phyloP scores from a whole-genome alignment of 768 basidiomycete genomes.

The Scleroderma citrinum region DNA sequence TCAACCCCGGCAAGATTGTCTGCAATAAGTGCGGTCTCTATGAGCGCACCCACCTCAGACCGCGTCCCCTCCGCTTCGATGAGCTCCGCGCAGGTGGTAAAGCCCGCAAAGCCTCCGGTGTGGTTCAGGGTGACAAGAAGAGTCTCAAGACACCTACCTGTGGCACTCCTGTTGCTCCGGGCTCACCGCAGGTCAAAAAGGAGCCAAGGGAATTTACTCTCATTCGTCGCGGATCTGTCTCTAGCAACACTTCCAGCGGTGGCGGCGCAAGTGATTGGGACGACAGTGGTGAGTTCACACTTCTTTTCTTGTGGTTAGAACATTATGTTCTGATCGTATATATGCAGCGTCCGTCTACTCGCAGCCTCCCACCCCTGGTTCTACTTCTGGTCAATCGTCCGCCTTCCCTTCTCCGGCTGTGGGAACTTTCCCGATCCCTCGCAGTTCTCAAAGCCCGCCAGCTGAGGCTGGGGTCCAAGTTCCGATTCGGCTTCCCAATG shows the following conservation, averaged over 20 bases:
- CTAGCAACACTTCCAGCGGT: slow-evolving; percentile 46
- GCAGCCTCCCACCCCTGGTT: slow-evolving; percentile 30
- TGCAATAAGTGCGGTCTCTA: slow-evolving; percentile 94
- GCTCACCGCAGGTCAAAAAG: slow-evolving; percentile 50
- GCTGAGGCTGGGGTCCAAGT: slow-evolving; percentile 40
- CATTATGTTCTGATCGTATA: background rate
- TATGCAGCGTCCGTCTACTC: slow-evolving; percentile 28
- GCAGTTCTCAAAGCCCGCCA: slow-evolving; percentile 45
- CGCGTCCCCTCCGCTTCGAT: slow-evolving; percentile 80
- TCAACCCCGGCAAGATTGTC: slow-evolving; percentile 88
- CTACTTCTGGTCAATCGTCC: slow-evolving; percentile 55
- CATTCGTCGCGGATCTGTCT: slow-evolving; percentile 57
- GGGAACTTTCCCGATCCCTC: slow-evolving; percentile 54
- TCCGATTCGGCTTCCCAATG: slow-evolving; percentile 65
- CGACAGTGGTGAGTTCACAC: slow-evolving; percentile 54
- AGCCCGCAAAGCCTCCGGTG: slow-evolving; percentile 46
- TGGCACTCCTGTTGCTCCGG: slow-evolving; percentile 31
- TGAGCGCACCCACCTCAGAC: slow-evolving; percentile 81
- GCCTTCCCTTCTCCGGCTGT: slow-evolving; percentile 63
- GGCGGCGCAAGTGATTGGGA: slow-evolving; percentile 72
- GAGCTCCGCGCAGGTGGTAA: slow-evolving; percentile 85
- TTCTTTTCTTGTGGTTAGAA: background rate
- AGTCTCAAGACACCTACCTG: slow-evolving; percentile 28
- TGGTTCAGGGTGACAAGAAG: slow-evolving; percentile 27
- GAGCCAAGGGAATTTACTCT: slow-evolving; percentile 51